Evolutionary conservation across 129 eudicot species (phyloP), one percentile per base, ranked within the genome.

Genomic region (Lonicera japonica): DNA sequence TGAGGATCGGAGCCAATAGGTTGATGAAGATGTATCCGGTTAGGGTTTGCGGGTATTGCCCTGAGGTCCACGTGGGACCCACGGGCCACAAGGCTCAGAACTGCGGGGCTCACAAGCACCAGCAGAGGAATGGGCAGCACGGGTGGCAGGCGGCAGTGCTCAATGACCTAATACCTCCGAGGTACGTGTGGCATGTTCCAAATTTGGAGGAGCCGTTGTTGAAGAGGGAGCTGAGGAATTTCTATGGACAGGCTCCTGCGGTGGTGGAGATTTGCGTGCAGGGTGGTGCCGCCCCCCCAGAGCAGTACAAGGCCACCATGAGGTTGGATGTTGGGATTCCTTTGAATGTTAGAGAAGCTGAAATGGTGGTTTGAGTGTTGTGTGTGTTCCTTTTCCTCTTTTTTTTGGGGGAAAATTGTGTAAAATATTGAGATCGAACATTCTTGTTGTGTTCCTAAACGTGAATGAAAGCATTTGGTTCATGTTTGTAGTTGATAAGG

Each of bases 231-330:
- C 79, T 94, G 21, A 73, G 85, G 77, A 88, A 72, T 68, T 94
- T 94, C 45, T 94, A 94, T n/a, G 99, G 99, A 9, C 99, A 94
- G 73, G 99, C 99, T 0, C 96, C 99, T 1, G 96, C 87, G 1
- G 92, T 94, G 78, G 86, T 94, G 50, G 96, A 94, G 71, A 67
- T 94, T 0, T 94, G 99, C 53, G 85, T 83, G 57, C 96, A 94
- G 80, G 96, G 82, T 17, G 99, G 96, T 39, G 99, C 99, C 14
- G 79, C 68, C 38, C 86, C 81, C 50, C 99, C 99, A 10, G 99
- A 88, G 75, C 80, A 77, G 66, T 94, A 94, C 63, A 83, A 80
- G 65, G 78, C 96, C 1, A 94, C 99, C 11, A 94, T 94, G 99
- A 79, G 99, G 80, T 68, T 94, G 72, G 96, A 94, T 53, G 84